Evolutionary conservation across 2,329 filamentous ascomycete genomes (phyloP).

Genomic region (Arthrobotrys pseudoclavata): DNA sequence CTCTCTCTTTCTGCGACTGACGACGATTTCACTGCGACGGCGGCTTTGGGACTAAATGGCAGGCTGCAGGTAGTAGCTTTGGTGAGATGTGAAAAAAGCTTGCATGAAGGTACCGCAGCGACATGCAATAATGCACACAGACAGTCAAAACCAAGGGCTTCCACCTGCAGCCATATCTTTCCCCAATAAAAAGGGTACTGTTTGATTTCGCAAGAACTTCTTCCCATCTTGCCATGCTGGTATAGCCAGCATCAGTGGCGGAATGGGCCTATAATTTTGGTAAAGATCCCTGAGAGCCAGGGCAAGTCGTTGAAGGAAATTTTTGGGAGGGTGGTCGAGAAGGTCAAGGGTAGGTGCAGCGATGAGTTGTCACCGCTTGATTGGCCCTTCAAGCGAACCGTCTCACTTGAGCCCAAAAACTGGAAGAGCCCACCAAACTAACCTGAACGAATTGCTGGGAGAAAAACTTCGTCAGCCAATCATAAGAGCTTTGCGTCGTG

Average conservation of each 20-base stretch:
- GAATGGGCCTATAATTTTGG: conserved; percentile 42
- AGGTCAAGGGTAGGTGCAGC: conserved; percentile 59
- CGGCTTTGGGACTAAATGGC: conserved; percentile 47
- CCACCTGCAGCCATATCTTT: conserved; percentile 39
- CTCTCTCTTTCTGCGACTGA: conserved; percentile 38
- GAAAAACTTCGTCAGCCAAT: conserved; percentile 42
- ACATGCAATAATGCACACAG: conserved; percentile 58
- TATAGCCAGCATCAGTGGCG: conserved; percentile 47
- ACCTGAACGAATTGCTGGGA: conserved; percentile 38
- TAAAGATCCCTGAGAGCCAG: conserved; percentile 49
- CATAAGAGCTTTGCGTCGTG: conserved; percentile 41
- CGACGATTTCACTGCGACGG: conserved; percentile 45
- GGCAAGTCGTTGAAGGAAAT: conserved; percentile 44
- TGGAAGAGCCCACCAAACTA: conserved; percentile 37
- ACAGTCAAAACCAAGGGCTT: conserved; percentile 25
- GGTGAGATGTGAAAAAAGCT: conserved; percentile 59
- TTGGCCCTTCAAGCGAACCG: conserved; percentile 59
- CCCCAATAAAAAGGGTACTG: conserved; percentile 29
- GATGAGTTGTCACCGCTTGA: conserved; percentile 61
- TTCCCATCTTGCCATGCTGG: conserved; percentile 33
- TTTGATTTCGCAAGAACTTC: conserved; percentile 18
- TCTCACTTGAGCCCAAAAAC: conserved; percentile 55
- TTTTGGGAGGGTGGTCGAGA: conserved; percentile 53
- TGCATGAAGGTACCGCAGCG: conserved; percentile 56
- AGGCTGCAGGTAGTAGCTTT: conserved; percentile 48